phyloP scores from a whole-genome alignment of 257 asterid species.

The Dorcoceras hygrometricum region DNA sequence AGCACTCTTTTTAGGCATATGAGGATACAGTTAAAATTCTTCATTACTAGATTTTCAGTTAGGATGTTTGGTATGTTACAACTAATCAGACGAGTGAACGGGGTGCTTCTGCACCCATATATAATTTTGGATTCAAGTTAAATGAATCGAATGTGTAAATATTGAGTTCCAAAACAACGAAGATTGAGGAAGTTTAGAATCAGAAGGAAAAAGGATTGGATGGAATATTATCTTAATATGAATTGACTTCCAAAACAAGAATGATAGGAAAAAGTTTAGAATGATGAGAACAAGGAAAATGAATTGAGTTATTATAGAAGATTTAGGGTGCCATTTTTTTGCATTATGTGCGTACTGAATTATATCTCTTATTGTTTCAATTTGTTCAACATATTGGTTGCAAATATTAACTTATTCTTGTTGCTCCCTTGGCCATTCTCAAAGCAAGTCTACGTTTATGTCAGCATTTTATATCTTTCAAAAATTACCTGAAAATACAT shows the following conservation, averaged over 20 bases:
- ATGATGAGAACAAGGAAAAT: too few species aligned
- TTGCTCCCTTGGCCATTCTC: neutral
- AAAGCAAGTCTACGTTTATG: neutral
- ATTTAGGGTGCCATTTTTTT: neutral
- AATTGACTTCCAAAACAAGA: too few species aligned
- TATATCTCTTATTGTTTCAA: neutral
- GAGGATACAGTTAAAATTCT: neutral
- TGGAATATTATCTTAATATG: too few species aligned
- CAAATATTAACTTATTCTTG: neutral
- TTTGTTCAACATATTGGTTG: neutral
- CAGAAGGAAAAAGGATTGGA: too few species aligned
- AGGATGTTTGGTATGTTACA: neutral
- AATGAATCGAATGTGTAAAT: neutral
- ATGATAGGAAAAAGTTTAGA: too few species aligned
- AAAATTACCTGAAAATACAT: neutral
- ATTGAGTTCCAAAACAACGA: neutral
- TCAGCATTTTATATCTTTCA: neutral
- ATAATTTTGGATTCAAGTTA: neutral
- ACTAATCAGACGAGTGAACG: neutral
- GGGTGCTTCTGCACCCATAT: neutral
- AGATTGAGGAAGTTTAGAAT: neutral
- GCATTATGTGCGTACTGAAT: neutral
- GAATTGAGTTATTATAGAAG: neutral
- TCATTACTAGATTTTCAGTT: too few species aligned
- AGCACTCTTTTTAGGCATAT: neutral